A percentile compares a stretch with the other conserved stretches of the same genome.
Conservation (phyloP, 163 green algal genomes). For the Prototheca wickerhamii region DNA sequence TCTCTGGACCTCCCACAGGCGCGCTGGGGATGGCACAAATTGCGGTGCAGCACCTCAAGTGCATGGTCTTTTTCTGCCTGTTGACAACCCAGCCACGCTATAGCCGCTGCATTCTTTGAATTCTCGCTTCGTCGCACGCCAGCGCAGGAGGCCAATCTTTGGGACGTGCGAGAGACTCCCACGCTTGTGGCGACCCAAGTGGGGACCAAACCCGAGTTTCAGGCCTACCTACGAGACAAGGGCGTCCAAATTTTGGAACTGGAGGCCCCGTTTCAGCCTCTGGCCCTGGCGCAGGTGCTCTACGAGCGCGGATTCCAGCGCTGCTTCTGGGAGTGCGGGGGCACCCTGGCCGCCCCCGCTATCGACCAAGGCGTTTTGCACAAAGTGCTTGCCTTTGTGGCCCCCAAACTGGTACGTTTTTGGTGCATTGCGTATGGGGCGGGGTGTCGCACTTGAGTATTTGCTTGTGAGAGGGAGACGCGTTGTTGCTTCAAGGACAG, state of each 20-base stretch:
- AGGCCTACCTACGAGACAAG: constrained; percentile 41
- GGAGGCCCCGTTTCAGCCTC: constrained; percentile 86
- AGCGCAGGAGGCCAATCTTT: constrained; percentile 73
- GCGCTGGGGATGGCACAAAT: no score
- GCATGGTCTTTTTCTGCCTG: no score
- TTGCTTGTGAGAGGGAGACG: no score
- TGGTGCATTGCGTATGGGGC: no score
- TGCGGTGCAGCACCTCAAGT: no score
- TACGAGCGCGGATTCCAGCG: constrained; percentile 81
- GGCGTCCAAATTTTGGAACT: constrained; percentile 94
- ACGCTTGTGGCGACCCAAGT: constrained; percentile 96
- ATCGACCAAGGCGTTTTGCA: constrained; percentile 77
- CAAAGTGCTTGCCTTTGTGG: constrained; percentile 94
- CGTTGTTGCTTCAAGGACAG: no score
- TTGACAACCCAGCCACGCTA: no score
- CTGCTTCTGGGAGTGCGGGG: constrained; percentile 96
- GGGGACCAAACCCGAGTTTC: constrained; percentile 66
- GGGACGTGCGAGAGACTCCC: constrained; percentile 75
- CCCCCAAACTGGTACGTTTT: constrained; percentile 83
- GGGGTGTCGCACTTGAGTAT: no score
- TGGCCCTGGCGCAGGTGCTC: constrained; percentile 75
- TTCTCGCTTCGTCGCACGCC: no score
- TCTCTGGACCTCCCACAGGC: constrained; percentile 83
- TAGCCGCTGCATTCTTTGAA: no score
- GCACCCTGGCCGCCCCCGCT: constrained; percentile 82